Conservation (phyloP, 2,329 filamentous ascomycete species). For the Hysterium pulicare region DNA sequence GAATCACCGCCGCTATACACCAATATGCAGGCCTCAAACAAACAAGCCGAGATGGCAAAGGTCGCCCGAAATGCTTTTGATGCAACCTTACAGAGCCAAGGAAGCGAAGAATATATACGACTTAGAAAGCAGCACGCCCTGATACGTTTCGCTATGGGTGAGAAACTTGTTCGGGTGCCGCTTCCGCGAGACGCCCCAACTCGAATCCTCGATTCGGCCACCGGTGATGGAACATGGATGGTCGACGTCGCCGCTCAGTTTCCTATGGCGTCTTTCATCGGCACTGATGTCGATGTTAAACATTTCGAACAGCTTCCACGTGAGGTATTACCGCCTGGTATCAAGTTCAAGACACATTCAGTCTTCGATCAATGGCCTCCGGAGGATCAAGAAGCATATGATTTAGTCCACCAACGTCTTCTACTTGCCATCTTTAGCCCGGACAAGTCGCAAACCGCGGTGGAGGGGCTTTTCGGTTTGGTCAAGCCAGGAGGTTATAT, state of each 20-base stretch:
- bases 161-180: conserved; percentile 3
- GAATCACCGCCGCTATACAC: no score
- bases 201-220: conserved; percentile 5
- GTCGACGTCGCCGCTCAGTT: conserved; percentile 1
- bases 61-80: no score
- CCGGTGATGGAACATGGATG: conserved; percentile 7
- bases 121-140: conserved; percentile 4
- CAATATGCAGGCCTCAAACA: no score
- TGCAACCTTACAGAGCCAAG: not conserved
- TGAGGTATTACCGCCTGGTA: not conserved
- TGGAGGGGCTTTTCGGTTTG: conserved; percentile 2
- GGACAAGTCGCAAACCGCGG: not conserved
- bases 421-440: conserved; percentile 2
- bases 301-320: conserved; percentile 4
- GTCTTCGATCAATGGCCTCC: conserved; percentile 4
- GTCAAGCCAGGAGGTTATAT: conserved; percentile 9
- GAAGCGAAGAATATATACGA: conserved; percentile 1
- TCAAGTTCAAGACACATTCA: conserved; percentile 4
- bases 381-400: conserved; percentile 5
- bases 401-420: conserved; percentile 9
- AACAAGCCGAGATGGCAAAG: no score
- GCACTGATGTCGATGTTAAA: conserved; percentile 2
- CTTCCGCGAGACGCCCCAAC: conserved; percentile 2
- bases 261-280: conserved; percentile 4
- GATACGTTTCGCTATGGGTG: conserved; percentile 1